Conservation (phyloP, 139 green algal genomes). For the Ostreobium quekettii region DNA sequence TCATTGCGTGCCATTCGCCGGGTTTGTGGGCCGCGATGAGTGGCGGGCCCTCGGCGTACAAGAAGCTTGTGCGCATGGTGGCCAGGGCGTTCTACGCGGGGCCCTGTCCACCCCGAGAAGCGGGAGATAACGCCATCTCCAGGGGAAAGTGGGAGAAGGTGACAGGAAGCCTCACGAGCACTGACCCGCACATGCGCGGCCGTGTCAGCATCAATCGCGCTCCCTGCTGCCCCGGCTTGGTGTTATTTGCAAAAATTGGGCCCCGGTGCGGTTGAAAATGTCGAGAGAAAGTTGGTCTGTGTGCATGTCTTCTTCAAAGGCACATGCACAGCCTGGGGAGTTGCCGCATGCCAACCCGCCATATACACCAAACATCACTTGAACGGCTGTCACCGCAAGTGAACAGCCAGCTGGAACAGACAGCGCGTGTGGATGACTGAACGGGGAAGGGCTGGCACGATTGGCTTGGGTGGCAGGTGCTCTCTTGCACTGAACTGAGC, state of each 20-base stretch:
- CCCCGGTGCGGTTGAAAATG: not conserved
- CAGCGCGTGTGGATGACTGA: not conserved
- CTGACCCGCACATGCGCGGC: not conserved
- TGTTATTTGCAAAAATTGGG: not conserved
- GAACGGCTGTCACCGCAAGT: not conserved
- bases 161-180: not conserved
- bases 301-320: no score
- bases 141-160: conserved; percentile 7
- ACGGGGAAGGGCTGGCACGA: not conserved
- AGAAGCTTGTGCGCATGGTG: conserved; percentile 10
- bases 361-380: not conserved
- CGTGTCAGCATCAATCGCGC: not conserved
- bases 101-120: conserved; percentile 11
- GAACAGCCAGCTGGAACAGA: not conserved
- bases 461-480: not conserved
- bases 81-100: conserved; percentile 5
- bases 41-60: conserved; percentile 5
- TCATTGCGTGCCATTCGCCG: no score
- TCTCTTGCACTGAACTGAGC: not conserved
- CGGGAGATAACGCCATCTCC: not conserved
- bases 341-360: no score
- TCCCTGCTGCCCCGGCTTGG: not conserved
- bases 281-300: not conserved
- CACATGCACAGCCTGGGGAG: no score
- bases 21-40: not conserved